These are phyloP conservation scores for Colletotrichum echinochloae DNA, from an alignment of 2,329 filamentous ascomycete genomes.

Conservation along the genomic window DNA sequence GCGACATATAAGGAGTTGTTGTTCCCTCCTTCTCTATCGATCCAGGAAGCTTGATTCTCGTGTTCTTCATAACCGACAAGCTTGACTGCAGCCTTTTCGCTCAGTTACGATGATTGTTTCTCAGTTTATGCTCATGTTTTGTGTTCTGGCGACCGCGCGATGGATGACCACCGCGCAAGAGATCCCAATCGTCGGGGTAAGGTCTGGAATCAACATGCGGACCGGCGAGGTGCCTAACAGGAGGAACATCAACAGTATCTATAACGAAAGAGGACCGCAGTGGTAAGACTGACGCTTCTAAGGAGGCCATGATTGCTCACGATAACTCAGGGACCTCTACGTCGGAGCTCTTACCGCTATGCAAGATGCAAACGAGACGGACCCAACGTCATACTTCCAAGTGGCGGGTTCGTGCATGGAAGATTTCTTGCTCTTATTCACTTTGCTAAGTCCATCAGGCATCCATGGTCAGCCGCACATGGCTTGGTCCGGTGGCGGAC, in stretches of 20 bases:
- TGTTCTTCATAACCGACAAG: not conserved
- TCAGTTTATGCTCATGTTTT: not conserved
- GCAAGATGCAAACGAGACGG: conserved; percentile 61
- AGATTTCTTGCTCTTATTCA: conserved; percentile 38
- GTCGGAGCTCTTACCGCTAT: conserved; percentile 69
- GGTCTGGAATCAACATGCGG: conserved; percentile 49
- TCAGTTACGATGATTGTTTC: conserved; percentile 3
- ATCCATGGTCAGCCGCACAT: conserved; percentile 73
- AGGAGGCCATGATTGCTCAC: conserved; percentile 7
- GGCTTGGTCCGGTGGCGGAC: conserved; percentile 56
- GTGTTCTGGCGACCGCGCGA: conserved; percentile 18
- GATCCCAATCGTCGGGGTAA: conserved; percentile 53
- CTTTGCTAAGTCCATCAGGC: conserved; percentile 50
- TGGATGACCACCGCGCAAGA: conserved; percentile 8
- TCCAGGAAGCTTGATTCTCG: too few relatives aligned
- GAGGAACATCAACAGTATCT: conserved; percentile 61
- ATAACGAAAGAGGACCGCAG: conserved; percentile 54
- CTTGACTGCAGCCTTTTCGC: not conserved
- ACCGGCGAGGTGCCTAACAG: conserved; percentile 59
- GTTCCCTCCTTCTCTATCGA: not conserved
- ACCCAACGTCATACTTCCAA: conserved; percentile 69
- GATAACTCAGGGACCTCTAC: conserved; percentile 60
- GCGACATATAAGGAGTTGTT: conserved; percentile 5
- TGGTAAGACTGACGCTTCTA: conserved; percentile 56
- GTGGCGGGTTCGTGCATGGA: conserved; percentile 61